Conservation (phyloP, 2,329 filamentous ascomycete species). For the Seiridium cupressi region DNA sequence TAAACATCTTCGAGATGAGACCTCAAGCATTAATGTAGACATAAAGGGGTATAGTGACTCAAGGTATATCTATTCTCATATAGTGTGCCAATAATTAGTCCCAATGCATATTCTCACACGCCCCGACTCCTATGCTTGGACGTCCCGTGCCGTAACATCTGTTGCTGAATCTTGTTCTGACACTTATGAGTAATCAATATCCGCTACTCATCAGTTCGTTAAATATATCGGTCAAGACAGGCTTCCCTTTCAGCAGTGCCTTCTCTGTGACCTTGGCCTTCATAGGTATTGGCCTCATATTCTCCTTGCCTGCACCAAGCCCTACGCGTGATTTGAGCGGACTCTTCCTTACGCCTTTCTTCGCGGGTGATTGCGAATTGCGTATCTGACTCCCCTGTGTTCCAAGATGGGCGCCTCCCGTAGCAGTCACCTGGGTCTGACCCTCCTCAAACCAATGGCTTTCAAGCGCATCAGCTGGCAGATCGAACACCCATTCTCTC, state of each 20-base stretch:
- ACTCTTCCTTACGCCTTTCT: constrained; percentile 25
- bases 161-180: background rate
- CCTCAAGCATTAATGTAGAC: too few species aligned
- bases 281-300: constrained; percentile 46
- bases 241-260: constrained; percentile 62
- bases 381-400: background rate
- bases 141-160: too few species aligned
- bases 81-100: too few species aligned
- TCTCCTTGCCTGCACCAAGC: constrained; percentile 36
- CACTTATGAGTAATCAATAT: background rate
- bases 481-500: constrained; percentile 75
- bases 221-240: constrained; percentile 73
- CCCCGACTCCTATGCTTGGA: too few species aligned
- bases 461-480: constrained; percentile 63
- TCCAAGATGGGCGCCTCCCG: constrained; percentile 9
- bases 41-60: too few species aligned
- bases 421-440: constrained; percentile 44
- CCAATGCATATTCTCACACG: too few species aligned
- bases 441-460: constrained; percentile 66
- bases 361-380: constrained; percentile 9
- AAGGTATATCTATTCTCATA: too few species aligned
- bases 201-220: constrained; percentile 59
- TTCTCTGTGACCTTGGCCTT: constrained; percentile 58
- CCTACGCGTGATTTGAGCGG: constrained; percentile 11
- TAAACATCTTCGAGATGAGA: too few species aligned